Conservation (phyloP, 2,329 filamentous ascomycete species). For the Neonectria hederae region DNA sequence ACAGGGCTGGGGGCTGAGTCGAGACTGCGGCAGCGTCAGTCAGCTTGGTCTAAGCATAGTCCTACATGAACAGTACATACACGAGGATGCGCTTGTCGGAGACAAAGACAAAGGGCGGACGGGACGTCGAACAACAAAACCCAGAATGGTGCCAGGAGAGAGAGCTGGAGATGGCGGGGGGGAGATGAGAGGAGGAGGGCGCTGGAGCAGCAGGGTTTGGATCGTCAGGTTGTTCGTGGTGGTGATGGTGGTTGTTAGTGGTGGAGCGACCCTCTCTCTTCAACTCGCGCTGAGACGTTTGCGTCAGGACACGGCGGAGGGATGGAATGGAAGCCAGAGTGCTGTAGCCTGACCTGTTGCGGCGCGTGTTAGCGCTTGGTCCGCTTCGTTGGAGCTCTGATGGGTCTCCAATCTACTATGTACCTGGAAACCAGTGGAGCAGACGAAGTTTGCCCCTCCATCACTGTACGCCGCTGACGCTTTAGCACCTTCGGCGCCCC, state of each 20-base stretch:
- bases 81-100: neutral
- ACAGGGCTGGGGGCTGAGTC: constrained; percentile 41
- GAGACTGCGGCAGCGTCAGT: constrained; percentile 32
- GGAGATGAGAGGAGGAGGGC: neutral
- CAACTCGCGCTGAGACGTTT: neutral
- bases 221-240: neutral
- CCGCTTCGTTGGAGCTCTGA: neutral
- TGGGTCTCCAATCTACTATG: neutral
- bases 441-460: neutral
- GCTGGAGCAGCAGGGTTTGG: neutral
- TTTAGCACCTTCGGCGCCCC: neutral
- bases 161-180: neutral
- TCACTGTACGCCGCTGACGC: neutral
- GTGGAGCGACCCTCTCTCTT: neutral
- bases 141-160: constrained; percentile 14
- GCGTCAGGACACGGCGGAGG: no score
- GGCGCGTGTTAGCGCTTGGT: constrained; percentile 1
- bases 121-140: constrained; percentile 7
- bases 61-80: constrained; percentile 1
- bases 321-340: no score
- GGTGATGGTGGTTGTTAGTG: neutral
- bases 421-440: neutral
- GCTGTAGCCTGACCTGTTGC: neutral
- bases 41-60: constrained; percentile 6
- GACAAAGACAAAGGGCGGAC: neutral